Base-by-base conservation (phyloP, 202 grass and related monocot genomes). In the Zoysia matrella region DNA sequence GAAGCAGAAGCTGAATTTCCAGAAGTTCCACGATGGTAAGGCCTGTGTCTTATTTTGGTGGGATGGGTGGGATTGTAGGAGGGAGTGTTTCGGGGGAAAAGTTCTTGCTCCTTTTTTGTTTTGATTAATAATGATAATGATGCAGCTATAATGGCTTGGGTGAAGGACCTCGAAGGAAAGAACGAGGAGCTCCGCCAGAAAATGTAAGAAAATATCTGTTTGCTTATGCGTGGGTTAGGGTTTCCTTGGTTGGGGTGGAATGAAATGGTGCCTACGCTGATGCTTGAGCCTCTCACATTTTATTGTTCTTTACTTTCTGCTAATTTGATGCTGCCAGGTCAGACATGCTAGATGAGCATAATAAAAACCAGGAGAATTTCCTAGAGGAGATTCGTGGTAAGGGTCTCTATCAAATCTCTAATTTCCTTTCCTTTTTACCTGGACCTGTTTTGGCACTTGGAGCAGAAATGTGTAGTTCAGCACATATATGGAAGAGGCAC, bases 21-120 rank as follows among this genome's bases (percentile, higher is more conserved):
- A 72, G 16, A 71, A 84, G 52, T 72, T 86, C 9, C 71, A 53
- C 15, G 11, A 80, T 55, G 86, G 91, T 94, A 82, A 70, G 67
- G 0, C 65, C 2, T 42, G 2, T 74, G 8, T 4, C 5, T 67
- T 10, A 2, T 47, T 60, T 57, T 74, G 45, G 18, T 36, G 30
- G 30, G 30, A 36, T 36, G 30, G 30, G 42, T 30, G 52, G 65
- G 52, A 15, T 15, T 60, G 4, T 44, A 46, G 73, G 6, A 66
- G 5, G 4, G 44, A 47, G 42, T 8, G 3, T 58, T 47, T 64
- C 6, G 5, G 68, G 41, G 2, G 51, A 8, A 47, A 55, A 49
- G 30, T 36, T 1, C 30, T 36, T 36, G 30, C 30, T 36, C 30
- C 30, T 36, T 36, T 36, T 36, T 36, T 36, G 30, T 36, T 36